Base-by-base conservation (phyloP, 371 early-diverging fungal genomes). In the Fennellomyces sp. region DNA sequence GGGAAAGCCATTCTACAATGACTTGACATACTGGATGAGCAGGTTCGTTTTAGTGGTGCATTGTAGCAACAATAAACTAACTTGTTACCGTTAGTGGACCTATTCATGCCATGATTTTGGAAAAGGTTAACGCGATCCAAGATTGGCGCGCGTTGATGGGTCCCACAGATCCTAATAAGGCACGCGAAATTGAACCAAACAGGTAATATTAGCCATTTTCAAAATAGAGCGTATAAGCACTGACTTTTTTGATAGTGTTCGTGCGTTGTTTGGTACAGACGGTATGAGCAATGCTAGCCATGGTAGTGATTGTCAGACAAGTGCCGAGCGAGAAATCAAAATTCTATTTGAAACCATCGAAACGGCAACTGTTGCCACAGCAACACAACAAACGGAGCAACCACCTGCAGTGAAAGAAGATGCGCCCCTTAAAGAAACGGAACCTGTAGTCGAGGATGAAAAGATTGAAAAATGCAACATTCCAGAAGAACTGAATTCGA, bases 101-200 rank as follows among this genome's bases (percentile, higher is more conserved):
- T 33, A 66, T 66, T 52, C 29, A 66, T 39, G 91, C 89, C 0
- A 52, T 94, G 71, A 82, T 90, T 0, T 68, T 94, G 23, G 83
- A 86, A 58, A 89, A 85, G 26, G 76, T 76, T 11, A 65, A 82
- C 23, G 92, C 87, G 4, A 81, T 94, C 15, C 57, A 73, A 5
- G 73, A 72, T 3, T 94, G 94, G 94, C 70, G 94, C 19, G 52
- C 62, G 25, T 61, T 91, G 2, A 89, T 92, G 56, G 95, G 95
- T 0, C 87, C 91, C 3, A 93, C 94, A 1, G 83, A 90, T 51
- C 83, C 93, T 0, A 65, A 65, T 10, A 86, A 84, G 50, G 94
- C 94, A 11, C 70, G 80, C 25, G 74, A 81, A 47, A 65, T 70
- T 30, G 76, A 78, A 0, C 92, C 94, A 15, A 64, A 61, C n/a